Conservation (phyloP, 2,329 filamentous ascomycete species). For the Sclerotinia minor region DNA sequence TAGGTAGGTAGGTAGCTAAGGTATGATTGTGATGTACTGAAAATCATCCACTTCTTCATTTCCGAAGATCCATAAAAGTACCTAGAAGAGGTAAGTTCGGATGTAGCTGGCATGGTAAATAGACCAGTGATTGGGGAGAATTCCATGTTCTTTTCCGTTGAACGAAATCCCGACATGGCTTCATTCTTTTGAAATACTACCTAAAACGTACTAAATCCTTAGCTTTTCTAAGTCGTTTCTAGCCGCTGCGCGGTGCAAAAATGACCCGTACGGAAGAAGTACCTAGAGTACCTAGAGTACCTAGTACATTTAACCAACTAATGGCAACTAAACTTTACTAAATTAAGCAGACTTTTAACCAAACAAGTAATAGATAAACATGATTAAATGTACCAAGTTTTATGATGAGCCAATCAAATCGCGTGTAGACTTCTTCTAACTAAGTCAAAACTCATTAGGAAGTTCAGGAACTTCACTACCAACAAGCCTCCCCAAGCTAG, state of each 20-base stretch:
- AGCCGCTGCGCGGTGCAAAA: background rate
- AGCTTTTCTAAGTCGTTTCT: background rate
- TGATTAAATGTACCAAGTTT: background rate
- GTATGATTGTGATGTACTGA: constrained; percentile 18
- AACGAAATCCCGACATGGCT: background rate
- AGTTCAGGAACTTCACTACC: background rate
- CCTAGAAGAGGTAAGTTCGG: background rate
- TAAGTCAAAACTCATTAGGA: background rate
- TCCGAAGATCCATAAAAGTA: constrained; percentile 15
- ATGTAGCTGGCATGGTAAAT: background rate
- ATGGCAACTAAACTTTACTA: background rate
- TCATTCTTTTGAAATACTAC: background rate
- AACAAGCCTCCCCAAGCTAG: constrained; percentile 3
- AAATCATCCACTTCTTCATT: constrained; percentile 18
- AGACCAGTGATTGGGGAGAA: background rate
- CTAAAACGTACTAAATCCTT: fast-evolving
- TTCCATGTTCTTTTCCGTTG: background rate
- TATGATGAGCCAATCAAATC: background rate
- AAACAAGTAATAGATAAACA: background rate
- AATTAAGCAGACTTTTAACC: background rate
- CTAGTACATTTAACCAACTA: background rate
- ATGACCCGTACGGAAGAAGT: background rate
- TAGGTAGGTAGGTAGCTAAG: too few relatives aligned
- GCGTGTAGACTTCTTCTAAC: background rate
- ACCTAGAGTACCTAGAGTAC: too few relatives aligned